These are phyloP conservation scores for Scutellospora calospora DNA, from an alignment of 371 early-diverging fungal genomes.

Conservation along the genomic window DNA sequence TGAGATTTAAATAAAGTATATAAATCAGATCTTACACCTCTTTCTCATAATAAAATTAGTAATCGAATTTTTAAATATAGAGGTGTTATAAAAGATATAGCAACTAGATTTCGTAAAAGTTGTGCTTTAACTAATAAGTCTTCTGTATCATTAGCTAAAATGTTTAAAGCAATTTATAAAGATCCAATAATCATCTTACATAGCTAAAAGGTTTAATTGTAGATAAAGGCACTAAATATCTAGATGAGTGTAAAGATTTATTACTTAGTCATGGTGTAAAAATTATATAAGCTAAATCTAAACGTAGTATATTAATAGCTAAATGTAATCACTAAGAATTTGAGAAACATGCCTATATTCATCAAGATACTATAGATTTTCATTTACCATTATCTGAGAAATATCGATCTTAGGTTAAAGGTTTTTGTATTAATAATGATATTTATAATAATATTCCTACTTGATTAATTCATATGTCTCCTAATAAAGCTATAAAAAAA, in stretches of 20 bases:
- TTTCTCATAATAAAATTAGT: not conserved
- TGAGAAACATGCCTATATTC: not conserved
- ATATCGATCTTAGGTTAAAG: constrained; percentile 10
- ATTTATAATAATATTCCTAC: constrained; percentile 23
- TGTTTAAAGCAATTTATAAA: constrained; percentile 3
- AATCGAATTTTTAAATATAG: constrained; percentile 16
- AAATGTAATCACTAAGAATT: constrained; percentile 21
- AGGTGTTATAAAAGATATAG: not conserved
- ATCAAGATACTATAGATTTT: constrained; percentile 14
- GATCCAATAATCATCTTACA: not conserved
- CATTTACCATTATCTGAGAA: constrained; percentile 24
- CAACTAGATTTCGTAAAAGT: not conserved
- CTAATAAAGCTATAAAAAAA: constrained; percentile 30
- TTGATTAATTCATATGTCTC: constrained; percentile 25
- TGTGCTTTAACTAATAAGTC: not conserved
- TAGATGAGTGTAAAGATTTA: constrained; percentile 9
- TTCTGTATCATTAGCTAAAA: not conserved
- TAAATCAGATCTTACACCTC: not conserved
- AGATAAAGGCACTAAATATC: not conserved
- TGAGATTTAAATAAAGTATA: not conserved
- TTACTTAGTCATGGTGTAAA: too few species aligned
- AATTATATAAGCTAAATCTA: not conserved
- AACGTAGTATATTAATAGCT: constrained; percentile 3
- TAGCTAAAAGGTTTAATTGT: not conserved
- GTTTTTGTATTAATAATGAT: not conserved